These are phyloP conservation scores for Zoysia japonica DNA, from an alignment of 176 grass and related monocot genomes.

Conservation along the genomic window DNA sequence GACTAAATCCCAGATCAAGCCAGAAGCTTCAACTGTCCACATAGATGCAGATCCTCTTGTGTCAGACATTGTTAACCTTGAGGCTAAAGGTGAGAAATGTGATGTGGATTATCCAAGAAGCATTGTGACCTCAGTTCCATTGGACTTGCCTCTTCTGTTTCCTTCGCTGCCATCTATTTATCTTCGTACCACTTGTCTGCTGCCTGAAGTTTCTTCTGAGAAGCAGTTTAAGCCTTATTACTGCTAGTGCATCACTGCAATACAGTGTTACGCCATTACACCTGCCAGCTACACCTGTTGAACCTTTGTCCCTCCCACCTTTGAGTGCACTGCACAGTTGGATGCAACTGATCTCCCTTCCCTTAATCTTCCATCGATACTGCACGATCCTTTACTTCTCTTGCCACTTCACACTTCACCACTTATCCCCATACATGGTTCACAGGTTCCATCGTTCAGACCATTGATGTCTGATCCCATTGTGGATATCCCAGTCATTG, in stretches of 20 bases:
- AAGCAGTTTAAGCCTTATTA: constrained; percentile 83
- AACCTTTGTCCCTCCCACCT: constrained; percentile 42
- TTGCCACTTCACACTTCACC: constrained; percentile 63
- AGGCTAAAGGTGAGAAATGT: constrained; percentile 11
- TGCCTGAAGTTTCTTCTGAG: constrained; percentile 39
- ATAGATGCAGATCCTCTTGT: constrained; percentile 31
- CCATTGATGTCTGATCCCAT: constrained; percentile 95
- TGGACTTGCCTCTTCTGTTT: constrained; percentile 57
- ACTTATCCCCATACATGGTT: constrained; percentile 60
- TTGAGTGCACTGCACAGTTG: constrained; percentile 60
- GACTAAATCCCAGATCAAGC: constrained; percentile 68
- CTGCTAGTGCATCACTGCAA: constrained; percentile 82
- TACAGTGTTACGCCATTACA: constrained; percentile 49
- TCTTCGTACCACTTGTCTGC: constrained; percentile 48
- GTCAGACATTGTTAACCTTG: constrained; percentile 10
- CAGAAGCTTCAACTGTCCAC: constrained; percentile 20
- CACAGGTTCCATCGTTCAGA: constrained; percentile 76
- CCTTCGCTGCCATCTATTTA: constrained; percentile 59
- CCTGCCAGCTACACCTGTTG: constrained; percentile 43
- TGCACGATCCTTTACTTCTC: constrained; percentile 66
- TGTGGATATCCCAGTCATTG: constrained; percentile 86
- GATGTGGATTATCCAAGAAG: constrained; percentile 40
- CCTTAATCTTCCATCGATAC: constrained; percentile 52
- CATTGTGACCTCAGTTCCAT: constrained; percentile 32
- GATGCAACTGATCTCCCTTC: constrained; percentile 50